Base-by-base conservation (phyloP, 176 grass and related monocot genomes). In the Tillandsia leiboldiana region DNA sequence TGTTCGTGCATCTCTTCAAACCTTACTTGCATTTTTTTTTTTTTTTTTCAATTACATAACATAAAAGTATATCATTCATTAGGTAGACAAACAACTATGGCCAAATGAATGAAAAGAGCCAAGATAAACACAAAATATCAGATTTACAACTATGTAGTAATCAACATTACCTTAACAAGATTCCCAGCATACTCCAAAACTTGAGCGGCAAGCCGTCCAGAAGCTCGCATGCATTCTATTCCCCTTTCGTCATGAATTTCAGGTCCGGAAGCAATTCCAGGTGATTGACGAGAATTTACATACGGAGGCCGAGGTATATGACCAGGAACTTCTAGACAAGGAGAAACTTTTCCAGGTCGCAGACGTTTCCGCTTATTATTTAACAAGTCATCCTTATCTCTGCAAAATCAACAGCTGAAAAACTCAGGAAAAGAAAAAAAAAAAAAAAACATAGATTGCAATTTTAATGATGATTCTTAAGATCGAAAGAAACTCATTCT, bases 171-270 rank as follows among this genome's bases (percentile, higher is more conserved):
- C 83, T 92, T 85, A 67, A 97, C 84, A 79, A 92, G 89, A 72
- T 79, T 84, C 26, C 89, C 84, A 7, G 89, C 82, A 85, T 85
- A 87, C 69, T 92, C 83, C 74, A 97, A 87, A 72, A 97, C 89
- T 86, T 97, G 86, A 12, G 93, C 89, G 28, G 86, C 89, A 76
- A 97, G 84, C 77, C 73, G 88, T 83, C 93, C 89, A 71, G 89
- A 90, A 33, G 93, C 89, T 68, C 82, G 83, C 89, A 97, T 92
- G 84, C 83, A 77, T 72, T 92, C 84, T n/a, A 90, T 92, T 71
- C 93, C 89, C 63, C 56, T 92, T 70, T 87, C 82, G 48, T 92
- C 84, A 70, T 97, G 89, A 73, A 97, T 83, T 78, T 97, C 89
- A 62, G 86, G 79, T 72, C 77, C 86, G 66, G 59, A 77, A 53